Base-by-base conservation (phyloP, 257 asterid genomes). In the Solanum tacnaense region DNA sequence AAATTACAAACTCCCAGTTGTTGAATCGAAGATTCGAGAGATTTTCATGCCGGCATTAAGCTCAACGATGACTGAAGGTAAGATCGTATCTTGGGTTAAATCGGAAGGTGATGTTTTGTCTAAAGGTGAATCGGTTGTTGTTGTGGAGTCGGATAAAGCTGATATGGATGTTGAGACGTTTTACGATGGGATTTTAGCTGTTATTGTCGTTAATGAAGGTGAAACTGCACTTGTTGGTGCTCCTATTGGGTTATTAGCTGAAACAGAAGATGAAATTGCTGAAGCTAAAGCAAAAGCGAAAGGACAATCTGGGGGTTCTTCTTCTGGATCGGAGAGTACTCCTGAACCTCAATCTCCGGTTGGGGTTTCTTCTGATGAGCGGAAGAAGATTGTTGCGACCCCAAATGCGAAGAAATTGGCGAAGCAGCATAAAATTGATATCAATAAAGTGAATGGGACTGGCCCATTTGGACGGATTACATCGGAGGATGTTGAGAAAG, bases 31-130 rank as follows among this genome's bases (percentile, higher is more conserved):
- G 94, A 94, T 96, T 93, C 96, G 98, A 3, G 98, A 96, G 92
- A 95, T 96, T 72, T 96, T 94, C 94, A 96, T 96, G 98, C 98
- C 98, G 20, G 98, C 98, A 0, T 95, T 96, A 84, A 94, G 98
- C 89, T 96, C 98, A 52, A 96, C 98, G 76, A 96, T 96, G 98
- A 95, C 98, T 18, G 98, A 96, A 88, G 98, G 98, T 9, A 96
- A 95, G 87, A 96, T 94, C 91, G 98, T 96, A 25, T 91, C 94
- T 44, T 96, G 98, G 98, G 29, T 93, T 31, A 96, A 96, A 90
- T 92, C 98, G 38, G 98, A 96, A 65, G 98, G 98, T 31, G 98
- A 96, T 79, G 90, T 89, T 32, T 34, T 96, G 21, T 91, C 98
- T 86, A 96, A 96, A 82, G 98, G 98, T 46, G 98, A 96, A 75